A percentile compares a stretch with the other conserved stretches of the same genome.
These are phyloP conservation scores for Cyclanthera cordifolia DNA, from an alignment of 306 rosid species.

Conservation along the genomic window DNA sequence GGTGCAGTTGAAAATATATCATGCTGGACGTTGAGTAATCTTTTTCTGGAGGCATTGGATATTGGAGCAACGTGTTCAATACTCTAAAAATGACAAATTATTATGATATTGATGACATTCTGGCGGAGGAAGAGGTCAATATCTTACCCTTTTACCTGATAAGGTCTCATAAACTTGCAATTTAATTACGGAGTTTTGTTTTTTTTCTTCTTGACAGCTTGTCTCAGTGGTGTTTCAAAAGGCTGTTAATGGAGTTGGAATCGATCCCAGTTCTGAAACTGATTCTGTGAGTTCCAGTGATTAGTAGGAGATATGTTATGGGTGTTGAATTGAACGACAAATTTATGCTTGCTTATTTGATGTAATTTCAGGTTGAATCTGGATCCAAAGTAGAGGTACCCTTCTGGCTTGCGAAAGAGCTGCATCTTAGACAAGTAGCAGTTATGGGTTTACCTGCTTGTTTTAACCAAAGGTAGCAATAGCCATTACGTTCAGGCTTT, in stretches of 20 bases:
- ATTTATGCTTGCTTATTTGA: slow-evolving; percentile 21
- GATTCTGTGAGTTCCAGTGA: slow-evolving; percentile 45
- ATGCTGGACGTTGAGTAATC: neutral
- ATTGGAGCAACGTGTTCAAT: slow-evolving; percentile 16
- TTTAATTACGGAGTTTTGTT: slow-evolving; percentile 12
- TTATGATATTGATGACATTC: slow-evolving; percentile 73
- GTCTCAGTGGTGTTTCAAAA: slow-evolving; percentile 65
- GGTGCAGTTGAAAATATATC: slow-evolving; percentile 4
- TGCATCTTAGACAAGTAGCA: slow-evolving; percentile 61
- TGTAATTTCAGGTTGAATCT: slow-evolving; percentile 60
- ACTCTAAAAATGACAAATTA: slow-evolving; percentile 45
- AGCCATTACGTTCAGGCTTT: neutral
- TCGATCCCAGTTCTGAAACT: slow-evolving; percentile 72
- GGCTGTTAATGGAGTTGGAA: slow-evolving; percentile 70
- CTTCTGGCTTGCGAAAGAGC: slow-evolving; percentile 86
- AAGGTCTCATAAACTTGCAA: slow-evolving; percentile 10
- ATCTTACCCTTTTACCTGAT: neutral
- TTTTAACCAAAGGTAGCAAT: slow-evolving; percentile 67
- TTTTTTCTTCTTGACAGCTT: slow-evolving; percentile 28
- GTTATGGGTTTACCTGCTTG: slow-evolving; percentile 55
- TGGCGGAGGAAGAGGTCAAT: slow-evolving; percentile 68
- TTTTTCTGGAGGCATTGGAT: slow-evolving; percentile 21
- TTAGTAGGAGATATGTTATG: neutral
- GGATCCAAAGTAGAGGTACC: slow-evolving; percentile 89
- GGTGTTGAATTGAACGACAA: slow-evolving; percentile 11